A percentile compares a stretch with the other conserved stretches of the same genome.
phyloP scores from a whole-genome alignment of 805 yeast species.

The Candida gorgasii region DNA sequence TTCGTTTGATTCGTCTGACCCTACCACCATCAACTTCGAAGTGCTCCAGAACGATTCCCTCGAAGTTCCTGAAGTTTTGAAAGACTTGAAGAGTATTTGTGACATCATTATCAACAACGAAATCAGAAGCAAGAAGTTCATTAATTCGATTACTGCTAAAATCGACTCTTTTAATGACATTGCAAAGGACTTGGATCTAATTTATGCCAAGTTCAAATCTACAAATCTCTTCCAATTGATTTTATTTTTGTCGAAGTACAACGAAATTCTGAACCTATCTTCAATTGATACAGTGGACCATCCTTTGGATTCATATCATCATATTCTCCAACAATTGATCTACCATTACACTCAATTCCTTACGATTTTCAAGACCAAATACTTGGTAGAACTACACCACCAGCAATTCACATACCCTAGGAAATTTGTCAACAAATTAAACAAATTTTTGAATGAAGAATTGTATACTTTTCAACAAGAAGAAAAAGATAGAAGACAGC shows the following conservation, averaged over 20 bases:
- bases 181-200: slow-evolving; percentile 12
- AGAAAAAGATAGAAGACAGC: slow-evolving; percentile 34
- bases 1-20: slow-evolving; percentile 25
- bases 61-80: slow-evolving; percentile 59
- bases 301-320: slow-evolving; percentile 24
- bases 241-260: slow-evolving; percentile 20
- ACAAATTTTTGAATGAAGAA: slow-evolving; percentile 35
- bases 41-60: slow-evolving; percentile 53
- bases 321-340: slow-evolving; percentile 29
- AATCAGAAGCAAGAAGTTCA: slow-evolving; percentile 27
- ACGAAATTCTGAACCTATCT: slow-evolving; percentile 14
- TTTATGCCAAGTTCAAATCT: slow-evolving; percentile 24
- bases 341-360: slow-evolving; percentile 39
- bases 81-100: slow-evolving; percentile 41
- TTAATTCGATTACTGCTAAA: slow-evolving; percentile 16
- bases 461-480: slow-evolving; percentile 31
- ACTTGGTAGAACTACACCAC: slow-evolving; percentile 38
- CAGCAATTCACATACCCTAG: slow-evolving; percentile 42
- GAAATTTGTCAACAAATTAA: slow-evolving; percentile 30
- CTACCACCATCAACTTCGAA: slow-evolving; percentile 33
- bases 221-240: slow-evolving; percentile 26
- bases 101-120: slow-evolving; percentile 39
- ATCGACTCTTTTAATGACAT: slow-evolving; percentile 19
- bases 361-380: slow-evolving; percentile 33
- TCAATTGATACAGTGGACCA: slow-evolving; percentile 15